Base-by-base conservation (phyloP, 2,329 filamentous ascomycete genomes). In the Trichoderma sp. region DNA sequence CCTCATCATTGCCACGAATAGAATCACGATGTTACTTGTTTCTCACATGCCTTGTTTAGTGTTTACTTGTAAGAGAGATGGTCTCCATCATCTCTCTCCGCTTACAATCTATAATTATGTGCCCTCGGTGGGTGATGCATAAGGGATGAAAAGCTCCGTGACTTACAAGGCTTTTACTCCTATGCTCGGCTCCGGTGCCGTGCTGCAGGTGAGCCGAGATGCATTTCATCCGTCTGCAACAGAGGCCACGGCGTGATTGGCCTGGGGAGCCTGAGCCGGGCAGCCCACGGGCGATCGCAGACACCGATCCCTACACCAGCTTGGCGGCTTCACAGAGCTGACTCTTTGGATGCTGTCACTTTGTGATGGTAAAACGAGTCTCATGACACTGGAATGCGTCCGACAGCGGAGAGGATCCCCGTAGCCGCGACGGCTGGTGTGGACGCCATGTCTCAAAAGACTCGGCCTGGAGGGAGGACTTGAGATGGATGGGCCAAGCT, bases 121-220 rank as follows among this genome's bases (percentile, higher is more conserved):
- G 5, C 11, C 50, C 50, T 56, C 11, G 50, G 11, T 12, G 50
- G 29, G n/a, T 38, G 62, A 41, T 14, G 50, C 21, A 16, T 7
- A 21, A 21, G 31, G 35, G 3, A 24, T 45, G 2, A 18, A 63
- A 27, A 21, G 8, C 53, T 27, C 59, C 18, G 56, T 16, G 68
- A 71, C 35, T 63, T 71, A 50, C 27, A 45, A 31, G 18, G 56
- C 21, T 35, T 41, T 41, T 41, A 12, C 35, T 24, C 33, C 53
- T 31, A 16, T 11, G 60, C 60, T 73, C 69, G 69, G 69, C 69
- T 65, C 69, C 41, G 69, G 21, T 73, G 41, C 69, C 69, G 69
- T 65, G 60, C 38, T 73, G 69, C 69, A 73, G 69, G 69, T 63
- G 69, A 73, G 69, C 69, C 69, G 69, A 73, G 69, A 65, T 73